A percentile compares a stretch with the other conserved stretches of the same genome.
Conservation (phyloP, 2,329 filamentous ascomycete genomes). For the Malbranchea zuffiana region DNA sequence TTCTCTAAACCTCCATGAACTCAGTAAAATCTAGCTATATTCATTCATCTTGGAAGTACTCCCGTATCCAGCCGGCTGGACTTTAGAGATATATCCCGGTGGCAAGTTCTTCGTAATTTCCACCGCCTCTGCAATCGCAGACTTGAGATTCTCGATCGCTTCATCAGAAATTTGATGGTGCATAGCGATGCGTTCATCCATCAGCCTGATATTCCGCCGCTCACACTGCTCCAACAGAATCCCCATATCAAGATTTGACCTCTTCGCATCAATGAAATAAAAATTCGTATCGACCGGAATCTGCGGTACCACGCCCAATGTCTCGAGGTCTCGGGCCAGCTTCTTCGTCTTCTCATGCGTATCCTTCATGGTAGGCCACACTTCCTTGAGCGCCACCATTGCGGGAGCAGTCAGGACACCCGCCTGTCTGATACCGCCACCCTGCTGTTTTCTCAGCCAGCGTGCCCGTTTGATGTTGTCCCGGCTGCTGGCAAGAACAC, state of each 20-base stretch:
- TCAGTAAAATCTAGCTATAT: constrained; percentile 18
- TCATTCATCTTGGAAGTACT: constrained; percentile 22
- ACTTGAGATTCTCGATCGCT: constrained; percentile 22
- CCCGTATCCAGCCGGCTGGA: constrained; percentile 15
- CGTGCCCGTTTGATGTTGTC: constrained; percentile 21
- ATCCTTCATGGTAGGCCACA: constrained; percentile 1
- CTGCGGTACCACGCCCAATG: constrained; percentile 16
- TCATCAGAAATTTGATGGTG: constrained; percentile 25
- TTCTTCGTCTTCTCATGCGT: constrained; percentile 1
- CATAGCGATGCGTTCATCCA: constrained; percentile 20
- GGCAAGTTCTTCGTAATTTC: constrained; percentile 18
- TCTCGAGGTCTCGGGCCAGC: constrained; percentile 7
- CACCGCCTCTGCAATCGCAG: constrained; percentile 18
- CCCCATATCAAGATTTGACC: constrained; percentile 18
- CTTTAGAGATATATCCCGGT: constrained; percentile 14
- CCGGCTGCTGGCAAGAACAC: constrained; percentile 21
- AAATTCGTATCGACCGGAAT: constrained; percentile 21
- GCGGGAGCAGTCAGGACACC: constrained; percentile 4
- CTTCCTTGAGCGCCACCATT: background rate
- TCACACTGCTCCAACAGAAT: constrained; percentile 19
- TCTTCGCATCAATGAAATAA: constrained; percentile 18
- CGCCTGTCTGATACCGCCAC: constrained; percentile 24
- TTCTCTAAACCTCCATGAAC: too few relatives aligned
- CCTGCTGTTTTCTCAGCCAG: constrained; percentile 23
- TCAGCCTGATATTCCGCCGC: constrained; percentile 18